A percentile compares a stretch with the other conserved stretches of the same genome.
Conservation (phyloP, 805 yeast species). For the Candida ponderosae region DNA sequence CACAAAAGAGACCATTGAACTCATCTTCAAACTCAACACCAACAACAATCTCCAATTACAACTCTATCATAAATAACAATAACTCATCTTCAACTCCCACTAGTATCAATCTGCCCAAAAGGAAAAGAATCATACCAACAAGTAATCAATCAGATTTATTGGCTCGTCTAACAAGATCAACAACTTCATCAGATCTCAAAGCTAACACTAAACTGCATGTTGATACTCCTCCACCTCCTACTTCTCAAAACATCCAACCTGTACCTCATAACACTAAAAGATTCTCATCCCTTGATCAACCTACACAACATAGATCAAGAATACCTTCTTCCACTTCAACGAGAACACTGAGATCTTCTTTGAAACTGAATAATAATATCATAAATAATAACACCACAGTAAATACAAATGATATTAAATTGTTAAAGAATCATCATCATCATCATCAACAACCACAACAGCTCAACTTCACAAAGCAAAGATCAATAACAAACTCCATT, state of each 20-base stretch:
- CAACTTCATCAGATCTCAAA: conserved; percentile 9
- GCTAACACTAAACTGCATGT: not conserved
- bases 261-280: not conserved
- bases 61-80: not conserved
- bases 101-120: too few relatives aligned
- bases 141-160: conserved; percentile 13
- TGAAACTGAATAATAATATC: not conserved
- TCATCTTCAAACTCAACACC: not conserved
- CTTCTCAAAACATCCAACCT: not conserved
- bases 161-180: conserved; percentile 16
- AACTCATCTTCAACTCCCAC: not conserved
- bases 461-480: not conserved
- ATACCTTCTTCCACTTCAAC: conserved; percentile 1
- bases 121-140: conserved; percentile 2
- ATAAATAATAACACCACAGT: not conserved
- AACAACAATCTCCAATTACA: too few relatives aligned
- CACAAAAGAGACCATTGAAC: not conserved
- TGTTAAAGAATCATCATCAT: not conserved
- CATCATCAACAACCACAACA: not conserved
- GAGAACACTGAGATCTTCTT: not conserved
- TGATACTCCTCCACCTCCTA: too few relatives aligned
- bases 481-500: conserved; percentile 1
- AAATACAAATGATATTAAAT: not conserved
- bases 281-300: not conserved
- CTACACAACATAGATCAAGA: not conserved